These are phyloP conservation scores for Luffa acutangula DNA, from an alignment of 306 rosid species.

Conservation along the genomic window DNA sequence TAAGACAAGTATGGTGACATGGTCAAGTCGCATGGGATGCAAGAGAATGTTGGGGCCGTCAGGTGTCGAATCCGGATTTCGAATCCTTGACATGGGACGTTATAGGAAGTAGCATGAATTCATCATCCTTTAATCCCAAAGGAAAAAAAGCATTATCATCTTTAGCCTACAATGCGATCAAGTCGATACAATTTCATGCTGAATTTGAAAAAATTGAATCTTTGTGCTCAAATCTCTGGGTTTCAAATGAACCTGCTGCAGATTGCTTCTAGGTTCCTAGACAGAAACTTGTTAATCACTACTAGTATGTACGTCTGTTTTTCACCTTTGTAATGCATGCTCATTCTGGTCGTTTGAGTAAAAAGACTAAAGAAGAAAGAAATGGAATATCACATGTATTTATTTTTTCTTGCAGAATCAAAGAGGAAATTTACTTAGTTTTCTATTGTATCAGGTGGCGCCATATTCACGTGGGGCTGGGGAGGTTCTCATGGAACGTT, in stretches of 20 bases:
- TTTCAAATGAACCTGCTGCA: background rate
- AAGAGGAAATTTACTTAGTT: background rate
- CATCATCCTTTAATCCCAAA: background rate
- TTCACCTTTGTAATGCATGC: background rate
- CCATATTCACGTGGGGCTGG: constrained; percentile 96
- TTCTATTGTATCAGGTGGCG: constrained; percentile 42
- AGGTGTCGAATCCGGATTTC: no score
- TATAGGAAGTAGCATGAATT: no score
- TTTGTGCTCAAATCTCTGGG: background rate
- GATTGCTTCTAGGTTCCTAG: background rate
- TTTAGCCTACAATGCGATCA: background rate
- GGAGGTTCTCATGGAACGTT: constrained; percentile 94
- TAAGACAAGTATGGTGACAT: no score
- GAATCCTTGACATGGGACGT: no score
- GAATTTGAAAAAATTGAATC: background rate
- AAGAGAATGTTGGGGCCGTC: no score
- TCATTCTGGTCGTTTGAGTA: background rate
- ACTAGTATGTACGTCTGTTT: background rate
- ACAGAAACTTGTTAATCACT: background rate
- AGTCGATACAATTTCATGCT: background rate
- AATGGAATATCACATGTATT: background rate
- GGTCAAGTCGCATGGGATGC: no score
- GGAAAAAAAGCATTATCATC: background rate
- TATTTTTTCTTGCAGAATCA: background rate
- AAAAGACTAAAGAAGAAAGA: background rate